Base-by-base conservation (phyloP, 2,329 filamentous ascomycete genomes). In the Phialocephala subalpina region DNA sequence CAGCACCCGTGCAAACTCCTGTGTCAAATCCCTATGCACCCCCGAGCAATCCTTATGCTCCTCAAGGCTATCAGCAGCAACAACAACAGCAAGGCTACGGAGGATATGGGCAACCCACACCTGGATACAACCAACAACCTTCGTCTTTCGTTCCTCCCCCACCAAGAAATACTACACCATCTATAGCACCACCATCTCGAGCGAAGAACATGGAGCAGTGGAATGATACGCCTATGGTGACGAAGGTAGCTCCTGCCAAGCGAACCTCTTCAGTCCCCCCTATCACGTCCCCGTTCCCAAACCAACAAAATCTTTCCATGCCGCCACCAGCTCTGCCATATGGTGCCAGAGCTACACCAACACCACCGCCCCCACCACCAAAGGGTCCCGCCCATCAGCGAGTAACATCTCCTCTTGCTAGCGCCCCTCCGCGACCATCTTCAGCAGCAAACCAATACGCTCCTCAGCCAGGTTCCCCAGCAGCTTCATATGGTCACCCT, bases 211-310 rank as follows among this genome's bases (percentile, higher is more conserved):
- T 90, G 69, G 87, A 90, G 33, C 91, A 92, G 73, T 99, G 96
- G 96, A 99, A 99, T 73, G 96, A 99, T 78, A 91, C 97, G 60
- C 96, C 96, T 1, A 86, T 97, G 74, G 92, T 98, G 55, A 85
- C 87, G 55, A 93, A 95, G 81, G 82, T 86, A 62, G 85, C 91
- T n/a, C 86, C 87, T 16, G 72, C 90, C 25, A 89, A 94, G 71
- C 88, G 90, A 76, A 97, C 95, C 0, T 82, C 88, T 22, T 75
- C 76, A 36, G 76, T 80, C 52, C 86, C 88, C 60, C 83, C 91
- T 2, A 88, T 94, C 59, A 87, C 84, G n/a, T 88, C 92, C 20
- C 92, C 93, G 9, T 97, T 96, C 82, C 85, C 88, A 1, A 87
- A 87, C 72, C 89, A 92, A 75, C 84, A 85, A 66, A 80, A 81